Evolutionary conservation across 2,329 filamentous ascomycete species (phyloP).

Genomic region (Arthrobotrys iridis): DNA sequence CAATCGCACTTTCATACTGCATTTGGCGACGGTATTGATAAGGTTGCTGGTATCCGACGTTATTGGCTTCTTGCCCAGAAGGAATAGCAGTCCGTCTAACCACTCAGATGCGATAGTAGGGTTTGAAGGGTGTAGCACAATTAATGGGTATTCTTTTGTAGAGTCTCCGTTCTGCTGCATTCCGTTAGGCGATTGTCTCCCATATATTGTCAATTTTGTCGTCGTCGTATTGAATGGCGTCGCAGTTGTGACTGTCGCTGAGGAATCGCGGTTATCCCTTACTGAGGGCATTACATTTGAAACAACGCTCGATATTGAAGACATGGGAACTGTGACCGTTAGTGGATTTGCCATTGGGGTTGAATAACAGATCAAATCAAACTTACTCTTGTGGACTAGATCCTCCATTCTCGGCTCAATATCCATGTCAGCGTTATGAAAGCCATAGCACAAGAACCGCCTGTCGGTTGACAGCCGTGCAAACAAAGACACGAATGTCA

Average conservation of each 20-base stretch:
- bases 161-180: constrained; percentile 58
- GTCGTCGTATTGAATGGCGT: constrained; percentile 63
- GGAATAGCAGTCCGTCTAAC: constrained; percentile 94
- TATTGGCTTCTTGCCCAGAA: constrained; percentile 93
- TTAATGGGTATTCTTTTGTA: constrained; percentile 74
- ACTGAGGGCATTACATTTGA: constrained; percentile 41
- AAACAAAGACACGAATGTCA: constrained; percentile 76
- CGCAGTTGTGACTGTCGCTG: constrained; percentile 60
- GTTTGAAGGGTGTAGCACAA: constrained; percentile 83
- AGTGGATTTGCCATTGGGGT: not conserved
- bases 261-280: constrained; percentile 58
- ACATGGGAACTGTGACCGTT: constrained; percentile 23
- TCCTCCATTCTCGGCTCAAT: constrained; percentile 77
- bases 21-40: constrained; percentile 84
- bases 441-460: constrained; percentile 86
- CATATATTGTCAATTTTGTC: constrained; percentile 93
- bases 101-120: constrained; percentile 91
- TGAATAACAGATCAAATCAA: not conserved
- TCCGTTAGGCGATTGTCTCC: constrained; percentile 66
- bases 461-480: constrained; percentile 90
- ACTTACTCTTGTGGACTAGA: constrained; percentile 76
- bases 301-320: constrained; percentile 45
- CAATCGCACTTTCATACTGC: constrained; percentile 89
- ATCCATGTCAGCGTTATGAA: constrained; percentile 75
- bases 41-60: constrained; percentile 95